Conservation (phyloP, 495 filamentous ascomycete genomes). For the Podospora sp. region DNA sequence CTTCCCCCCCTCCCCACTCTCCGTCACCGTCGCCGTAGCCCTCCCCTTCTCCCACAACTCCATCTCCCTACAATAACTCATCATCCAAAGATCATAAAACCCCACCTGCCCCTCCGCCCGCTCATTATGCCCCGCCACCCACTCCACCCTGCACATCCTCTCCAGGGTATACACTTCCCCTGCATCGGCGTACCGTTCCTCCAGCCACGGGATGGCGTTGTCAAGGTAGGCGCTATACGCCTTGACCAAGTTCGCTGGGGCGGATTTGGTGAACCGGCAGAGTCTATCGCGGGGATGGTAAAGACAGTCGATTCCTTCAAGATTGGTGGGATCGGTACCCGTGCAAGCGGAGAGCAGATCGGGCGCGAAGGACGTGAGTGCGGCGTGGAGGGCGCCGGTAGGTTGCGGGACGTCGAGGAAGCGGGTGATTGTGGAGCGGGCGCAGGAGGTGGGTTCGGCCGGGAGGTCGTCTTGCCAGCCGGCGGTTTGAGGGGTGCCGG, state of each 20-base stretch:
- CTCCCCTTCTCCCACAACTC: background rate
- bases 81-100: background rate
- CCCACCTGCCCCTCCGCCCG: background rate
- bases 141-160: background rate
- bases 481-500: background rate
- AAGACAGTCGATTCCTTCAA: background rate
- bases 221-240: background rate
- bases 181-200: background rate
- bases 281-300: background rate
- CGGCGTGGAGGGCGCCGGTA: background rate
- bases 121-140: background rate
- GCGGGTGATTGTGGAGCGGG: background rate
- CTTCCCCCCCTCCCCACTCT: background rate
- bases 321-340: background rate
- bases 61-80: background rate
- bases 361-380: background rate
- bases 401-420: background rate
- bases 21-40: background rate
- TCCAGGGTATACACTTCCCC: background rate
- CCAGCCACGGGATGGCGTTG: background rate
- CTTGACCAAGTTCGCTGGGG: background rate
- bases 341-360: background rate
- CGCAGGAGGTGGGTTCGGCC: background rate
- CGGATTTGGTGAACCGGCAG: background rate
- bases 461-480: background rate